Evolutionary conservation across 106 monocot genomes (phyloP).

Genomic region (Agapanthus africanus): DNA sequence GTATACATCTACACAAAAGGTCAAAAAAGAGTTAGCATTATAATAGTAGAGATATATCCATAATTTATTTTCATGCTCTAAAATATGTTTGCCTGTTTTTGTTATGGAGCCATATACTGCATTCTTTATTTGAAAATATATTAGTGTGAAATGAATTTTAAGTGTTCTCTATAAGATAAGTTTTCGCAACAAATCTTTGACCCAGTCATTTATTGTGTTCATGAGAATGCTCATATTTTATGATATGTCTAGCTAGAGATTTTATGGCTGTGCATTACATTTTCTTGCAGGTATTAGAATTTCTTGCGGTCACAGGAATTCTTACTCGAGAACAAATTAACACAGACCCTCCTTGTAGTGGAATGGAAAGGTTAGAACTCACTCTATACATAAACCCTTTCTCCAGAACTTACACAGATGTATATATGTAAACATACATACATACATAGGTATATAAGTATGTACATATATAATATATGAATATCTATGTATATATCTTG

Average conservation of each 20-base stretch:
- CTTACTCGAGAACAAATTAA: slow-evolving; percentile 66
- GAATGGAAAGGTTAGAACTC: slow-evolving; percentile 70
- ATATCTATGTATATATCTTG: not conserved
- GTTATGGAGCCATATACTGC: not conserved
- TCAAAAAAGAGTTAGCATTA: too few species aligned
- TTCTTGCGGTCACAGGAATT: slow-evolving; percentile 56
- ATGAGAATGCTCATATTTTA: too few species aligned
- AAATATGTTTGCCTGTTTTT: too few species aligned
- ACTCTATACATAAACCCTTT: not conserved
- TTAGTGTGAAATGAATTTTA: too few species aligned
- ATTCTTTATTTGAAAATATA: not conserved
- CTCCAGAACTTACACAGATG: too few species aligned
- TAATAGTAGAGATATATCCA: too few species aligned
- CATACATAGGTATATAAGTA: not conserved
- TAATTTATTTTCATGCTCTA: too few species aligned
- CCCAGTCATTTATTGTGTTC: not conserved
- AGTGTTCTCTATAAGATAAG: not conserved
- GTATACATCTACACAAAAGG: too few species aligned
- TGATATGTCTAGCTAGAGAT: too few species aligned
- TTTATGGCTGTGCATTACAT: not conserved
- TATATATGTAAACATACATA: too few species aligned
- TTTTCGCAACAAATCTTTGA: not conserved
- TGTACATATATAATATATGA: not conserved
- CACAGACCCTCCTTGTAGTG: slow-evolving; percentile 55
- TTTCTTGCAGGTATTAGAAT: slow-evolving; percentile 69